Evolutionary conservation across 352 stramenopile species (phyloP), one percentile per base, ranked within the genome.

Genomic region (Pythium utonaiense): DNA sequence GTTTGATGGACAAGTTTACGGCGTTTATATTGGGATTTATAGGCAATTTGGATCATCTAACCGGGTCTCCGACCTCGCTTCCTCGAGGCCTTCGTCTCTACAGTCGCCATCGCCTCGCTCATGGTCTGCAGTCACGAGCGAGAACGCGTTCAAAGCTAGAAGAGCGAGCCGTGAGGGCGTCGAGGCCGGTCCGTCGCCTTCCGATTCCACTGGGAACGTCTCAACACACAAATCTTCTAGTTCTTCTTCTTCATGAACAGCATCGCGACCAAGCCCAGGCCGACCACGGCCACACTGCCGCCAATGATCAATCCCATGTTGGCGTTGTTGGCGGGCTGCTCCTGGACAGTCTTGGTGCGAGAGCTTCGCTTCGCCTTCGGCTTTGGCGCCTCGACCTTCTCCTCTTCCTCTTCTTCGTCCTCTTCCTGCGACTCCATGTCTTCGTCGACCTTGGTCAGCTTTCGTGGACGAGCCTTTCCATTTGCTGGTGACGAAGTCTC

Each of bases 381-480:
- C 56, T 78, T 84, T 54, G 76, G 77, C 44, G 66, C 62, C 53
- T 64, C 51, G 34, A 64, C 45, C 52, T 66, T 47, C 40, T 53
- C 41, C 17, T 64, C 64, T 27, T 72, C 66, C 38, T 72, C 66
- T 44, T 68, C 55, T 64, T 84, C 60, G 66, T 82, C 58, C 78
- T 87, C 67, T 41, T 66, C 30, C 58, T 70, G 58, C 38, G 70
- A 78, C 31, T 78, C 73, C 16, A 84, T 77, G 66, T 88, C 77
- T 64, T 93, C 83, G 30, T 91, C 82, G 17, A 93, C 82, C 71
- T 91, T 91, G 0, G 84, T 93, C 25, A 93, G 67, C 70, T 89
- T 75, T 33, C 76, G 80, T 7, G 61, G 74, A 34, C 78, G 79
- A 21, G 50, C 28, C 13, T 22, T 45, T 13, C 22, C 42, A 13